These are phyloP conservation scores for Emericellopsis cladophorae DNA, from an alignment of 2,329 filamentous ascomycete species.

Conservation along the genomic window DNA sequence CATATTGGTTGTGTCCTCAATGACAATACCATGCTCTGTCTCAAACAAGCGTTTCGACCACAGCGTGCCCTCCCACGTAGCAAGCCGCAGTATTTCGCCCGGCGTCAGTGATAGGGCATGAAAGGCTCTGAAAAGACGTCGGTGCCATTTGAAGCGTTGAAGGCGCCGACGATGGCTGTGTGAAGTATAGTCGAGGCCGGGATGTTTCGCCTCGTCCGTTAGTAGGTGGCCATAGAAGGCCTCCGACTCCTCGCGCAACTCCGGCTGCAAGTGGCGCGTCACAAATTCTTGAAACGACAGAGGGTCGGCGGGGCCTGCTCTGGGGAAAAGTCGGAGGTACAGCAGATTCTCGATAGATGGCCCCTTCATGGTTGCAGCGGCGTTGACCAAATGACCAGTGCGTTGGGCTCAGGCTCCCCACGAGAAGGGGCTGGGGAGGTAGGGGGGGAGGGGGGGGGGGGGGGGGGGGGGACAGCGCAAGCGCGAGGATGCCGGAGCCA, in stretches of 20 bases:
- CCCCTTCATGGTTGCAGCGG: slow-evolving; percentile 52
- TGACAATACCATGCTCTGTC: slow-evolving; percentile 56
- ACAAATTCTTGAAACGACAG: slow-evolving; percentile 59
- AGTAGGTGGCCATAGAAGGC: slow-evolving; percentile 70
- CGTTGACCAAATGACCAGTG: background rate
- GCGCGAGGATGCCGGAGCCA: background rate
- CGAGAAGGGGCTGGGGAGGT: background rate
- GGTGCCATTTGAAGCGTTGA: slow-evolving; percentile 64
- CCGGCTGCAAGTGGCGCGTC: slow-evolving; percentile 57
- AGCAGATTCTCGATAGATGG: slow-evolving; percentile 59
- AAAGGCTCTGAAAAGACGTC: slow-evolving; percentile 64
- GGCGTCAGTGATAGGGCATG: slow-evolving; percentile 56
- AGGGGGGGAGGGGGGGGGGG: too few relatives aligned
- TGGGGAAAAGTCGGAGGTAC: slow-evolving; percentile 62
- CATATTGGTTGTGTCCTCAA: slow-evolving; percentile 50
- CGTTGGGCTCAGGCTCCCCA: background rate
- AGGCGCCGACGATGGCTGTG: slow-evolving; percentile 65
- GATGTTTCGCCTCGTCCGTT: slow-evolving; percentile 70
- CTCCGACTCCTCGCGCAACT: slow-evolving; percentile 68
- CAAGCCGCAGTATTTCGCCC: slow-evolving; percentile 57
- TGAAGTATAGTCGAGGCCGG: slow-evolving; percentile 67
- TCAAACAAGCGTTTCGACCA: slow-evolving; percentile 77
- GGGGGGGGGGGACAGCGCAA: too few relatives aligned
- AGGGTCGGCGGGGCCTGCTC: slow-evolving; percentile 54
- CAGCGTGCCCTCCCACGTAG: slow-evolving; percentile 72